Evolutionary conservation across 2,329 filamentous ascomycete species (phyloP), one percentile per base, ranked within the genome.

Genomic region (Fusarium cicatricum): DNA sequence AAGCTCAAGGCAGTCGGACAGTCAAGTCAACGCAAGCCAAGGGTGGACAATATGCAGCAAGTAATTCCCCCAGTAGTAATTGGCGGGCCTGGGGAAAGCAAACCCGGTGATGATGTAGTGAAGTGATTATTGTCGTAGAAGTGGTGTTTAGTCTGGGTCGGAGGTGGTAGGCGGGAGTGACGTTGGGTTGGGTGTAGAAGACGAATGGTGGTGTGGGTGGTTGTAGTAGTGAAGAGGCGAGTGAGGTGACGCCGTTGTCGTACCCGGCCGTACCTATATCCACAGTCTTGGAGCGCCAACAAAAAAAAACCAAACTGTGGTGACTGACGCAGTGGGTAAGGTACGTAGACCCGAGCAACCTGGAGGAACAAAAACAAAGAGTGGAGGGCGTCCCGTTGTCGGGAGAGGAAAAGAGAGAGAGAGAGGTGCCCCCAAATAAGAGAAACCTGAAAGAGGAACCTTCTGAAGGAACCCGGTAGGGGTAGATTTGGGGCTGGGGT

Each of bases 201-300:
- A 40, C 55, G 41, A 47, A 21, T 37, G 43, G 52, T 44, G 58
- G 54, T 60, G 55, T 52, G 56, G 55, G 62, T 62, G 62, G 57
- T 54, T 46, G 62, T 67, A 64, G 65, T 60, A 52, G 50, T 38
- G 33, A 40, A 58, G 48, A 55, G 52, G 42, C 40, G 46, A 47
- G 48, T 50, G 58, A 58, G 61, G 59, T 67, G 65, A 67, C 62
- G 61, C 57, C 60, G 54, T 57, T 50, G 44, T 46, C 57, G 61
- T 60, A 67, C 64, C 61, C 62, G 56, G 62, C 61, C 66, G 62
- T 69, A 65, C 52, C 66, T 66, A 69, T 69, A 69, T 69, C 66
- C 65, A 57, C 55, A 31, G 29, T 14, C 10, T 23, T 23, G 21
- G 29, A 31, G 29, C 29, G 51, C 26, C 40, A 31, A 19, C 34